Evolutionary conservation across 495 filamentous ascomycete species (phyloP).

Genomic region (Bathelium albidoporum): DNA sequence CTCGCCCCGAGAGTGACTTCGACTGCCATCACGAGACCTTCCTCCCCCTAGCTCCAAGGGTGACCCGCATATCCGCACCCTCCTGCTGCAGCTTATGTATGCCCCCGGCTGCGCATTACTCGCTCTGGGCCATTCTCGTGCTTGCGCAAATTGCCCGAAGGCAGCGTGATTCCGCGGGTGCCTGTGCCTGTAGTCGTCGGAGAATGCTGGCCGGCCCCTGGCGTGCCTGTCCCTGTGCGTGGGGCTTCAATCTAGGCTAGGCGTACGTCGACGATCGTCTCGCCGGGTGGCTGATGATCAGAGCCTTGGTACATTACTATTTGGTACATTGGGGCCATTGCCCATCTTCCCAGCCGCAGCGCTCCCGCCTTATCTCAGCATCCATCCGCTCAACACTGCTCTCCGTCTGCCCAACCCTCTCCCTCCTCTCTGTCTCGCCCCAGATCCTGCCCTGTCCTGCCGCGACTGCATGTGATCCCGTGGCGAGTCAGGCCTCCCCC

Average conservation of each 20-base stretch:
- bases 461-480: neutral
- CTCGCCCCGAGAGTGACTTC: neutral
- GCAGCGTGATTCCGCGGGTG: neutral
- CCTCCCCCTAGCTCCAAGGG: neutral
- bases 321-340: too few species aligned
- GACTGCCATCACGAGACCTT: neutral
- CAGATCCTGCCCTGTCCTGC: neutral
- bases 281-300: slow-evolving; percentile 3
- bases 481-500: neutral
- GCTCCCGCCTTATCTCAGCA: slow-evolving; percentile 4
- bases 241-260: neutral
- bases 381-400: neutral
- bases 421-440: too few species aligned
- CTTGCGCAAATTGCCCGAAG: neutral
- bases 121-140: slow-evolving; percentile 4
- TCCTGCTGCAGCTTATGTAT: neutral
- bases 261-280: neutral
- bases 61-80: slow-evolving; percentile 1
- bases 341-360: neutral
- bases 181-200: neutral
- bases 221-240: neutral
- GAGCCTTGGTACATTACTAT: too few species aligned
- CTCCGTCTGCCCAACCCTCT: neutral
- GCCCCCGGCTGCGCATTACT: neutral
- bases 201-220: neutral